Base-by-base conservation (phyloP, 2,329 filamentous ascomycete species). In the Colletotrichum neosansevieriae region DNA sequence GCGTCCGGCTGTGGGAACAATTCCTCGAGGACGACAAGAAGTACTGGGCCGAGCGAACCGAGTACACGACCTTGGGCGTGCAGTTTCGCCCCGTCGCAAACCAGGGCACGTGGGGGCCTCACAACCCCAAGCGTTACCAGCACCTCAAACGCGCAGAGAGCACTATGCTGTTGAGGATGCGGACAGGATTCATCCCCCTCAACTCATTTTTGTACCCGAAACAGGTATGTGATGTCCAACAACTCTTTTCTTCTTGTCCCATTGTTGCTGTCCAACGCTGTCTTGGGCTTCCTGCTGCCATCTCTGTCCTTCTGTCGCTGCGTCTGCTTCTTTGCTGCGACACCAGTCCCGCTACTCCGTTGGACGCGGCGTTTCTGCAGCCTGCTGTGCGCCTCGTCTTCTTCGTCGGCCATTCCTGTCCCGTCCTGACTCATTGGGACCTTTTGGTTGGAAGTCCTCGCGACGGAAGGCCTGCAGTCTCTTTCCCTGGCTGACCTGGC, bases 121-220 rank as follows among this genome's bases (percentile, higher is more conserved):
- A 13, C 24, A 59, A 36, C 17, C 57, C 49, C 42, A 50, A 59
- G 29, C 29, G 29, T 47, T 36, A 63, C 15, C 21, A 32, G 13
- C 36, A 36, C 50, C 42, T 63, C 3, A 15, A 38, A 36, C 51
- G 51, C 10, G 50, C 51, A 9, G 36, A 63, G 50, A 36, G 24
- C 40, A 47, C 38, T 24, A 63, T 63, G 12, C 29, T 63, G 7
- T 36, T 63, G n/a, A 50, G 57, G 38, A 17, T 19, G 13, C 24
- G 60, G 21, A 63, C 40, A 10, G 60, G 51, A 2, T 4, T 36
- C 11, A 63, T 57, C 0, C 50, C 38, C n/a, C 42, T 63, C 17
- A 57, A 63, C 32, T 50, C 44, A 4, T 59, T 34, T 44, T 32
- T 59, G 17, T 38, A 47, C 29, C n/a, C 2, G n/a, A 59, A 19